Evolutionary conservation across 352 stramenopile genomes (phyloP), one percentile per base, ranked within the genome.

Genomic region (Pythium phragmitis): DNA sequence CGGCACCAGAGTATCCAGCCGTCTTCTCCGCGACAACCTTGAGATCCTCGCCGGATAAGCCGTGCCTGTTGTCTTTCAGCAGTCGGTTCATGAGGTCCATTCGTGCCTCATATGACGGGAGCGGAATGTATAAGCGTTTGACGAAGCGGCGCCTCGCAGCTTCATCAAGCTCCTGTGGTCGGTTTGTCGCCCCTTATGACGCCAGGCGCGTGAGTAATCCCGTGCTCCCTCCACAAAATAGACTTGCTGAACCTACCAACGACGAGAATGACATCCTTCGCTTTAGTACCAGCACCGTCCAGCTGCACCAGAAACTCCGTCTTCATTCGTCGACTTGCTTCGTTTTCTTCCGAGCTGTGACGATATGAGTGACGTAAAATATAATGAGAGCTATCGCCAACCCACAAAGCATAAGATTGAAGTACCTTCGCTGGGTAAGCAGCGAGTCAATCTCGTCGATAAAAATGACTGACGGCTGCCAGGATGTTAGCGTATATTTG

Each of bases 371-470:
- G 14, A 46, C 26, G 14, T 55, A 3, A 54, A n/a, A 4, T 16
- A 46, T 17, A 12, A n/a, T 50, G 21, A 33, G 7, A 33, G 16
- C 17, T 13, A 30, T 8, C 17, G 9, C 7, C 45, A 11, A 26
- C 16, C n/a, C n/a, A 9, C 9, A 26, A 33, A 50, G 2, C n/a
- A 33, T 33, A 50, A 47, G 14, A 33, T 30, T 33, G 14, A 16
- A 26, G 21, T 37, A 57, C 43, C 52, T 98, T 67, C 98, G 77
- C 75, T 99, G 89, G 1, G 91, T 98, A 33, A 99, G 79, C 19
- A 99, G 77, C 3, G 96, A 99, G 77, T 99, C 98, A 63, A 99
- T 98, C 79, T 99, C 97, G 72, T 99, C 97, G 51, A 99, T 99
- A 69, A 99, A 99, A 49, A 99, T 97, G 2, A 99, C 96, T 0